Evolutionary conservation across 1,284 basidiomycete species (phyloP), one percentile per base, ranked within the genome.

Genomic region (Schizophyllum amplum): DNA sequence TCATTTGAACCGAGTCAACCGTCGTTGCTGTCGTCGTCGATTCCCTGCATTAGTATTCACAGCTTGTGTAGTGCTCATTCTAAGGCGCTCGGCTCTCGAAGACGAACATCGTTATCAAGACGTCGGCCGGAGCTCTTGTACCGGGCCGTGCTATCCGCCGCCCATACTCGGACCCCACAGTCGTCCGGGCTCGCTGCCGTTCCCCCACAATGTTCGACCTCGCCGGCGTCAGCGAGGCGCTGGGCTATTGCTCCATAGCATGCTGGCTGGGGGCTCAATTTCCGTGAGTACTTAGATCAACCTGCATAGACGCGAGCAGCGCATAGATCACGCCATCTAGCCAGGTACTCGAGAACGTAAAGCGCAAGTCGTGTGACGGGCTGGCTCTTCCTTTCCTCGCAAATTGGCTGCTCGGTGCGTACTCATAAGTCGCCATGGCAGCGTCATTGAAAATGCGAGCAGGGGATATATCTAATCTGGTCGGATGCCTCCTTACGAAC

Each of bases 191-290:
- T 50, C 24, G 48, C 9, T 50, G 15, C 13, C 20, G 15, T 50
- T 24, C 24, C 21, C 48, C 24, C 24, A 22, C 24, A 11, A 50
- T 50, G 48, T 50, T 24, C 48, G 48, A 24, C 48, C 48, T 50
- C 24, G 48, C 3, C 20, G 20, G 24, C 15, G 55, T 76, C 61
- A 84, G 82, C 67, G 75, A 81, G 54, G 59, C 84, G 47, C 69
- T 92, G 50, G 92, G 92, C 5, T 90, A 87, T 65, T 67, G 76
- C 5, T 93, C 90, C 48, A 93, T 96, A 62, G 77, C 70, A n/a
- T 92, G 83, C 71, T 97, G 94, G 94, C 73, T 96, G 1, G 86
- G 90, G 42, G 94, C 94, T 2, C 94, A 96, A 69, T 85, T 94
- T 63, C 94, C 94, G 90, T 93, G 68, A 78, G 92, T 84, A n/a